phyloP scores from a whole-genome alignment of 2,329 filamentous ascomycete genomes.

The Boeremia lycopersici region DNA sequence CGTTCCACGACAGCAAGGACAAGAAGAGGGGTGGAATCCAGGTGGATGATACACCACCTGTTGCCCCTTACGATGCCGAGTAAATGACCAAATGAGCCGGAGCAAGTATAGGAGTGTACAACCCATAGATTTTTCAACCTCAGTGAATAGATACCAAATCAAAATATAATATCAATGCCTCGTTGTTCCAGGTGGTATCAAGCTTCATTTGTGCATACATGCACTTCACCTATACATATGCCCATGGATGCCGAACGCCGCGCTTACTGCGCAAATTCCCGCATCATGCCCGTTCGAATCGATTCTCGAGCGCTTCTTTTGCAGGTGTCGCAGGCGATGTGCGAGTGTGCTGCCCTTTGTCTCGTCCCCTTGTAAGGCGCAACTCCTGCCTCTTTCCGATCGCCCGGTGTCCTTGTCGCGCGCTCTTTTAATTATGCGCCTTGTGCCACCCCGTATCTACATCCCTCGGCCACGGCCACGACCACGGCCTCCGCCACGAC shows the following conservation, averaged over 20 bases:
- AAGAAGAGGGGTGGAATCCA: conserved; percentile 90
- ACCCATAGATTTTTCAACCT: conserved; percentile 5
- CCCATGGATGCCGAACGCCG: conserved; percentile 27
- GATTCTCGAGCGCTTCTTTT: conserved; percentile 29
- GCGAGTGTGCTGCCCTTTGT: conserved; percentile 23
- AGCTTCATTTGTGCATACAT: conserved; percentile 28
- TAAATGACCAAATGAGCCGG: conserved; percentile 48
- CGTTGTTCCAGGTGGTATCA: conserved; percentile 31
- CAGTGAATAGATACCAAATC: conserved; percentile 11
- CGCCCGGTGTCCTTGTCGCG: conserved; percentile 8
- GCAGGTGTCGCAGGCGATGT: conserved; percentile 20
- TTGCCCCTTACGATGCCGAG: conserved; percentile 78
- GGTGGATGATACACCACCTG: conserved; percentile 78
- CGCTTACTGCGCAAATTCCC: conserved; percentile 22
- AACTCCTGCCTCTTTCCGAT: conserved; percentile 3
- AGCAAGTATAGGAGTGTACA: background rate
- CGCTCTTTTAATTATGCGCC: conserved; percentile 3
- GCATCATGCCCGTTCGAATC: conserved; percentile 15
- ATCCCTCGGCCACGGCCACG: conserved; percentile 50
- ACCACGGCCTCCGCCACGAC: conserved; percentile 47
- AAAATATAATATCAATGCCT: background rate
- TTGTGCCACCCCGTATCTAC: conserved; percentile 12
- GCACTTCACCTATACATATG: conserved; percentile 24
- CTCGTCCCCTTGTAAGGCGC: conserved; percentile 1
- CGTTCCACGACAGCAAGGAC: conserved; percentile 79